These are phyloP conservation scores for Nemania abortiva DNA, from an alignment of 2,329 filamentous ascomycete species.

Conservation along the genomic window DNA sequence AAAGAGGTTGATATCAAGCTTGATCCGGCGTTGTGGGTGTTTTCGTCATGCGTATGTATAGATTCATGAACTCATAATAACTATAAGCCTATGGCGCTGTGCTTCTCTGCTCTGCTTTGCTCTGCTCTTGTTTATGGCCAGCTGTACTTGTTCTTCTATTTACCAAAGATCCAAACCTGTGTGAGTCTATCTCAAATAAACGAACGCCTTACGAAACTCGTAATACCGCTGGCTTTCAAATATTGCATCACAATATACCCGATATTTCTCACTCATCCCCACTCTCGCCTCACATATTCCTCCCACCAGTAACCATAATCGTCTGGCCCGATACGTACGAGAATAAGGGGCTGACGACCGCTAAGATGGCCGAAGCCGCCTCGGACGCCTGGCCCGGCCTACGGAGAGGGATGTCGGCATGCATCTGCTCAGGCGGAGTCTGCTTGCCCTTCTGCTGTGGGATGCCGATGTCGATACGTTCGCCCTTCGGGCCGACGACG, in stretches of 20 bases:
- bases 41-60: constrained; percentile 42
- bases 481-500: constrained; percentile 79
- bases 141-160: constrained; percentile 6
- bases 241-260: neutral
- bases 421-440: constrained; percentile 56
- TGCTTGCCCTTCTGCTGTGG: constrained; percentile 64
- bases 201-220: neutral
- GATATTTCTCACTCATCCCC: too few relatives aligned
- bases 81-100: constrained; percentile 33
- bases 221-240: constrained; percentile 1
- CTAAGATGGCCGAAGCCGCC: constrained; percentile 81
- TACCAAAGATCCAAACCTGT: neutral
- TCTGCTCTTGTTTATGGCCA: neutral
- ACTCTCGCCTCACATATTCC: constrained; percentile 66
- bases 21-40: constrained; percentile 45
- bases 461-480: constrained; percentile 80
- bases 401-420: constrained; percentile 81
- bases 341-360: constrained; percentile 83
- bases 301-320: constrained; percentile 85
- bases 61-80: constrained; percentile 42
- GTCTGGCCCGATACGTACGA: constrained; percentile 90
- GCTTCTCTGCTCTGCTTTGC: neutral
- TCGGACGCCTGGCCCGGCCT: constrained; percentile 83
- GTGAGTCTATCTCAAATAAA: neutral
- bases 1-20: constrained; percentile 31